Percentiles rank a stretch among this genome's conserved stretches.
phyloP scores from a whole-genome alignment of 345 rosid genomes.

The Brassica juncea region DNA sequence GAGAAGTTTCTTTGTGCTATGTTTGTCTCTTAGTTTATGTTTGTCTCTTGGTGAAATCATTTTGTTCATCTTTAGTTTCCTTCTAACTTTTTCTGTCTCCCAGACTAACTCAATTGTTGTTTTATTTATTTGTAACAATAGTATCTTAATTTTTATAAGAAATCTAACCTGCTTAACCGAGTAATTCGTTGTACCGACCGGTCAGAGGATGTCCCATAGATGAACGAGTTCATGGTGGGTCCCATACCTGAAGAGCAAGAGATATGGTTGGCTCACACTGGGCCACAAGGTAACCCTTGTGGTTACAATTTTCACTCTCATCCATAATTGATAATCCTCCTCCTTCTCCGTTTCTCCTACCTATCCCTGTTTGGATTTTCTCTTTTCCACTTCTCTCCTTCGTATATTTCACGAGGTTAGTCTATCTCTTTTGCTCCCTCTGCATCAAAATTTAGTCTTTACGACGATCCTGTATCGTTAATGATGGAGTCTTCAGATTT shows the following conservation, averaged over 20 bases:
- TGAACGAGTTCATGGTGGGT: background rate
- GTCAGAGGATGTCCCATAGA: background rate
- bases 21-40: too few relatives aligned
- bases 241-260: background rate
- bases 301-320: conserved; percentile 25
- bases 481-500: background rate
- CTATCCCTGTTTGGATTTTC: conserved; percentile 2
- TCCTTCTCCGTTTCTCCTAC: conserved; percentile 18
- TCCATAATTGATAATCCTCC: conserved; percentile 1
- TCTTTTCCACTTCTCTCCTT: conserved; percentile 21
- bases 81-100: too few relatives aligned
- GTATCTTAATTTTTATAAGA: background rate
- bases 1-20: too few relatives aligned
- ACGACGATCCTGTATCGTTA: background rate
- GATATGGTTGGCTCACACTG: conserved; percentile 41
- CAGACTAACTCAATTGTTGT: too few relatives aligned
- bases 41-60: too few relatives aligned
- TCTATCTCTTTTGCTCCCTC: background rate
- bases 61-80: too few relatives aligned
- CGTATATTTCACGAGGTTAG: conserved; percentile 18
- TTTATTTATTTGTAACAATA: too few relatives aligned
- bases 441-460: background rate
- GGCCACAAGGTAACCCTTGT: conserved; percentile 40
- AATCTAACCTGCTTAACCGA: background rate
- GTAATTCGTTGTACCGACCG: background rate